Evolutionary conservation across 495 filamentous ascomycete genomes (phyloP).

Genomic region (Ascodesmis nigricans): DNA sequence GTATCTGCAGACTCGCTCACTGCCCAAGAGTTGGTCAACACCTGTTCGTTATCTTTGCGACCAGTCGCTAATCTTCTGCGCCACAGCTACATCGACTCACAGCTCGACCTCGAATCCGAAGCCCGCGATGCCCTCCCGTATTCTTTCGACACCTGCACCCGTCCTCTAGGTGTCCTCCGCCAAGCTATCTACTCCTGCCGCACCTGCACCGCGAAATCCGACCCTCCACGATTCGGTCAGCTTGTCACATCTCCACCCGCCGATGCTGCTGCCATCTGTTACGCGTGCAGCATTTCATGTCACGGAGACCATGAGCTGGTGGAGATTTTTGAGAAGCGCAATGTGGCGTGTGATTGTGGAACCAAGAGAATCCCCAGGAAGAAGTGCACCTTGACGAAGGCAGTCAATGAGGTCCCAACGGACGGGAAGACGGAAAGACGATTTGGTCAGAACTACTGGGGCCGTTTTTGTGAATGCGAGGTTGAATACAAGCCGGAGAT

Average conservation of each 20-base stretch:
- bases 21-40: too few species aligned
- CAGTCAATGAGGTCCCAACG: constrained; percentile 49
- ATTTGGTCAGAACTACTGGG: constrained; percentile 89
- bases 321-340: constrained; percentile 85
- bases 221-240: constrained; percentile 16
- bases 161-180: constrained; percentile 61
- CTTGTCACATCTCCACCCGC: not conserved
- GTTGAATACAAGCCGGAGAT: constrained; percentile 63
- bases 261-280: constrained; percentile 63
- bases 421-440: constrained; percentile 47
- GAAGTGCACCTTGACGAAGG: constrained; percentile 50
- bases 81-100: constrained; percentile 59
- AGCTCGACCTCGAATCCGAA: constrained; percentile 79
- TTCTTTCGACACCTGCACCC: constrained; percentile 81
- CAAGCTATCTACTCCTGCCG: constrained; percentile 77
- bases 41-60: too few species aligned
- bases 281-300: constrained; percentile 87
- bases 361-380: constrained; percentile 47
- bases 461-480: constrained; percentile 76
- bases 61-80: not conserved
- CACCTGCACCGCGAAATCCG: constrained; percentile 58
- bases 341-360: constrained; percentile 93
- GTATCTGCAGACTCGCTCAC: too few species aligned
- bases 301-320: constrained; percentile 89
- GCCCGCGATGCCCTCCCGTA: constrained; percentile 88